Percentiles rank a stretch among this genome's conserved stretches.
These are phyloP conservation scores for Neonectria ditissima DNA, from an alignment of 2,329 filamentous ascomycete species.

Conservation along the genomic window DNA sequence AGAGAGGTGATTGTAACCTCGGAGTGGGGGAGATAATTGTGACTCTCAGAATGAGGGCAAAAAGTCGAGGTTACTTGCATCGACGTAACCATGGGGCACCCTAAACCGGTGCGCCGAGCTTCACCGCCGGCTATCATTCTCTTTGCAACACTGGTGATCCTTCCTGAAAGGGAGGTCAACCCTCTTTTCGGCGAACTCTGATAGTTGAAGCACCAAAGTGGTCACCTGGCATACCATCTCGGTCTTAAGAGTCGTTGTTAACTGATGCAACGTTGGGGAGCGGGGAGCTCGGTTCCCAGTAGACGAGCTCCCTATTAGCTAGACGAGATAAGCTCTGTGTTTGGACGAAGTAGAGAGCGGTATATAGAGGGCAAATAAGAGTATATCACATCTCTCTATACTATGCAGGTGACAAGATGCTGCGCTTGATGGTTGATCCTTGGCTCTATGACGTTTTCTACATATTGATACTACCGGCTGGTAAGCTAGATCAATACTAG, in stretches of 20 bases:
- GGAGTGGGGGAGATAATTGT: neutral
- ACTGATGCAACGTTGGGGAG: slow-evolving; percentile 6
- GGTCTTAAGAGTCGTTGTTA: neutral
- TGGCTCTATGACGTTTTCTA: slow-evolving; percentile 1
- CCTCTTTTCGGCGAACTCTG: slow-evolving; percentile 1
- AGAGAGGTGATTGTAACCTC: neutral
- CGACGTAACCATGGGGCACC: neutral
- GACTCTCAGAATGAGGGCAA: neutral
- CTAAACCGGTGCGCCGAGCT: neutral
- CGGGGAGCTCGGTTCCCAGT: neutral
- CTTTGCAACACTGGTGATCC: slow-evolving; percentile 1
- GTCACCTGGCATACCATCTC: slow-evolving; percentile 15
- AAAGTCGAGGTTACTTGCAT: neutral
- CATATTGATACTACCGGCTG: neutral
- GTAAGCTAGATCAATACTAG: slow-evolving; percentile 4
- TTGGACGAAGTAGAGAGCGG: neutral
- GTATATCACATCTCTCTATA: slow-evolving; percentile 11
- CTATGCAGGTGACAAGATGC: neutral
- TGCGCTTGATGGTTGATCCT: neutral
- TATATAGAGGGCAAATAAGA: slow-evolving; percentile 19
- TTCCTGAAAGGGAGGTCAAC: slow-evolving; percentile 11
- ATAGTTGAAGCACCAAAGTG: neutral
- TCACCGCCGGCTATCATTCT: slow-evolving; percentile 12
- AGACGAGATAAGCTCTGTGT: neutral
- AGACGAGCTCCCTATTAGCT: neutral